These are phyloP conservation scores for Lactarius indigo DNA, from an alignment of 768 basidiomycete genomes.

Conservation along the genomic window DNA sequence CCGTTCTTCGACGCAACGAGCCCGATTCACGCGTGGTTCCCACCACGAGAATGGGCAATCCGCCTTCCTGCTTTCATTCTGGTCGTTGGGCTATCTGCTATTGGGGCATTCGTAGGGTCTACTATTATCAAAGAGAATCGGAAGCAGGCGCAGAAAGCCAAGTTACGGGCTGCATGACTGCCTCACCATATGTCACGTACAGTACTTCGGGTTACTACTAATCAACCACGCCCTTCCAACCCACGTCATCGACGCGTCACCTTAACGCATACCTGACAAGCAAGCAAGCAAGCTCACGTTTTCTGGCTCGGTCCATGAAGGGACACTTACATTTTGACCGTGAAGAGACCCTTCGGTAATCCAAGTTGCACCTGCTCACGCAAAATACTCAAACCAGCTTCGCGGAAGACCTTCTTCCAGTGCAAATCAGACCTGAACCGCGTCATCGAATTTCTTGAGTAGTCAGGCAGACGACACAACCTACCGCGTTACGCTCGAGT, in stretches of 20 bases:
- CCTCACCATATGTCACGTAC: neutral
- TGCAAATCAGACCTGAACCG: slow-evolving; percentile 68
- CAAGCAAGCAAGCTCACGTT: neutral
- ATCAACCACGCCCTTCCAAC: neutral
- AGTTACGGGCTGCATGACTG: slow-evolving; percentile 54
- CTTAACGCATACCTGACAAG: slow-evolving; percentile 54
- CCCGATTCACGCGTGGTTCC: slow-evolving; percentile 76
- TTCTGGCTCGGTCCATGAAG: neutral
- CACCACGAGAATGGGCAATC: slow-evolving; percentile 88
- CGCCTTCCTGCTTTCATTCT: slow-evolving; percentile 82
- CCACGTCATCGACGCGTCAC: slow-evolving; percentile 30
- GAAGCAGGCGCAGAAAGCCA: slow-evolving; percentile 63
- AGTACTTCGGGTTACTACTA: neutral
- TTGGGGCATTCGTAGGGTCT: slow-evolving; percentile 75
- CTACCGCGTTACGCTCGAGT: slow-evolving; percentile 88
- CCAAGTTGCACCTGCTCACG: slow-evolving; percentile 79
- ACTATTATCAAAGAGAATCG: slow-evolving; percentile 73
- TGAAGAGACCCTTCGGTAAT: slow-evolving; percentile 74
- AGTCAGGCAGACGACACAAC: slow-evolving; percentile 11
- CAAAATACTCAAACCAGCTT: slow-evolving; percentile 70
- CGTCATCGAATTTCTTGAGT: slow-evolving; percentile 12
- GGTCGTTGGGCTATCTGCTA: slow-evolving; percentile 71
- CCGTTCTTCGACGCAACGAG: slow-evolving; percentile 81
- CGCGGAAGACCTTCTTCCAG: slow-evolving; percentile 72
- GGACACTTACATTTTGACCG: slow-evolving; percentile 74